Conservation (phyloP, 352 stramenopile species). For the Phytopythium cucurbitacearum region DNA sequence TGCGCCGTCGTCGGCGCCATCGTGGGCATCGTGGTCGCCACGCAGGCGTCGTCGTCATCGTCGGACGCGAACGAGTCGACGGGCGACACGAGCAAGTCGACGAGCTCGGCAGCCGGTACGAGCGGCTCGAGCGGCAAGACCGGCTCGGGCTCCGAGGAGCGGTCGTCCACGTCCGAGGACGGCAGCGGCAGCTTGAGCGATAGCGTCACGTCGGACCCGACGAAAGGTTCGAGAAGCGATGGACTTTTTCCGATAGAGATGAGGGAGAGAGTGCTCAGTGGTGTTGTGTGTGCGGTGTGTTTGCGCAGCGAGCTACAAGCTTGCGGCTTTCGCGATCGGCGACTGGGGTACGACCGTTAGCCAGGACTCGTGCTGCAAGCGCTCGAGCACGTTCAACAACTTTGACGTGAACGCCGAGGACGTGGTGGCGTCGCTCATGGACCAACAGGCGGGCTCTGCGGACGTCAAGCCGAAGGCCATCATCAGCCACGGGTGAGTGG, state of each 20-base stretch:
- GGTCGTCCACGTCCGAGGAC: conserved; percentile 11
- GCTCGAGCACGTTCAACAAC: conserved; percentile 31
- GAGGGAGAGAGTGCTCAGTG: too few species aligned
- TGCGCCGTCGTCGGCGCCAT: conserved; percentile 39
- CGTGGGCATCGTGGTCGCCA: conserved; percentile 40
- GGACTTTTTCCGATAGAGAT: too few species aligned
- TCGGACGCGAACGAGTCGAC: conserved; percentile 18
- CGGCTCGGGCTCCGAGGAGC: conserved; percentile 12
- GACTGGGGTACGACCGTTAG: conserved; percentile 49
- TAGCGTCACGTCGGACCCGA: conserved; percentile 30
- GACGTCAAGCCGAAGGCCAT: conserved; percentile 50
- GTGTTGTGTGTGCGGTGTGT: background rate
- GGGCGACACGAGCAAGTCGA: conserved; percentile 8
- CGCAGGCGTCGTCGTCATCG: conserved; percentile 22
- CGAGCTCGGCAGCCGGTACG: conserved; percentile 2
- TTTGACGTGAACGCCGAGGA: conserved; percentile 46
- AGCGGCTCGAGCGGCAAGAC: conserved; percentile 16
- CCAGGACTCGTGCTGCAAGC: conserved; percentile 48
- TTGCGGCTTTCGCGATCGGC: conserved; percentile 51
- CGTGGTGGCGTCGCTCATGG: conserved; percentile 42
- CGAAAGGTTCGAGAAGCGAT: background rate
- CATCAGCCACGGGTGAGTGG: conserved; percentile 51
- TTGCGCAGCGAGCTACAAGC: conserved; percentile 23
- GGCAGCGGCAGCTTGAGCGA: conserved; percentile 7
- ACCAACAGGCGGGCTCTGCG: conserved; percentile 33